These are phyloP conservation scores for Pestalotiopsis fici DNA, from an alignment of 2,329 filamentous ascomycete species.

Conservation along the genomic window DNA sequence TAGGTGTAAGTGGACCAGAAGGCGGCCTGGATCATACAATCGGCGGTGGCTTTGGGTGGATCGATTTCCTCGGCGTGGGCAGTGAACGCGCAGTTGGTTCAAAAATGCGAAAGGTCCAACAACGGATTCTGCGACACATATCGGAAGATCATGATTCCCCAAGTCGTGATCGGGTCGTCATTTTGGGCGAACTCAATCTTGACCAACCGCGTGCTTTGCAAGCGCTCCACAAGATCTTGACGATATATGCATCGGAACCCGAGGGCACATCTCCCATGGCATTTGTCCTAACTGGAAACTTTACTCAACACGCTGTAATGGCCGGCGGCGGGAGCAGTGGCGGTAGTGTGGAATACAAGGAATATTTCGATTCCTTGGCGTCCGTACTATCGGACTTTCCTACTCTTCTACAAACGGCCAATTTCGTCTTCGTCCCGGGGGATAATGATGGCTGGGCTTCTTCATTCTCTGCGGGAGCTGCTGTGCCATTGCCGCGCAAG, in stretches of 20 bases:
- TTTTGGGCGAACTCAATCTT: conserved; percentile 84
- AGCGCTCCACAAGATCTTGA: conserved; percentile 78
- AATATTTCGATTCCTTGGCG: conserved; percentile 88
- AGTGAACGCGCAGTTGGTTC: conserved; percentile 82
- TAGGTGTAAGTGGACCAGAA: conserved; percentile 68
- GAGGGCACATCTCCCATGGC: conserved; percentile 69
- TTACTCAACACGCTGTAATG: conserved; percentile 67
- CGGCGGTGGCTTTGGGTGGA: conserved; percentile 90
- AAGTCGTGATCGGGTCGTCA: conserved; percentile 60
- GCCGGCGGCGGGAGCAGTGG: conserved; percentile 69
- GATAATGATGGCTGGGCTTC: conserved; percentile 98
- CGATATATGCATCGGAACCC: conserved; percentile 68
- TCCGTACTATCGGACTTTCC: conserved; percentile 82
- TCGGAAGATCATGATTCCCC: conserved; percentile 32
- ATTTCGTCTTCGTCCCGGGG: conserved; percentile 90
- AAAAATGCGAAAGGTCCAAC: conserved; percentile 81
- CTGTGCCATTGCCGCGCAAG: conserved; percentile 68
- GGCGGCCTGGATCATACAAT: conserved; percentile 62
- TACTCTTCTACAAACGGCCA: conserved; percentile 73
- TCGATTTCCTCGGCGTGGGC: conserved; percentile 90
- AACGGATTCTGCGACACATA: conserved; percentile 57
- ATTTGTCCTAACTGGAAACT: conserved; percentile 86
- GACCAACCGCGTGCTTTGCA: conserved; percentile 81
- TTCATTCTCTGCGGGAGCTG: conserved; percentile 76
- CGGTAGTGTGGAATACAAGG: conserved; percentile 94